Evolutionary conservation across 495 filamentous ascomycete genomes (phyloP).

Genomic region (Penicillium coprophilum): DNA sequence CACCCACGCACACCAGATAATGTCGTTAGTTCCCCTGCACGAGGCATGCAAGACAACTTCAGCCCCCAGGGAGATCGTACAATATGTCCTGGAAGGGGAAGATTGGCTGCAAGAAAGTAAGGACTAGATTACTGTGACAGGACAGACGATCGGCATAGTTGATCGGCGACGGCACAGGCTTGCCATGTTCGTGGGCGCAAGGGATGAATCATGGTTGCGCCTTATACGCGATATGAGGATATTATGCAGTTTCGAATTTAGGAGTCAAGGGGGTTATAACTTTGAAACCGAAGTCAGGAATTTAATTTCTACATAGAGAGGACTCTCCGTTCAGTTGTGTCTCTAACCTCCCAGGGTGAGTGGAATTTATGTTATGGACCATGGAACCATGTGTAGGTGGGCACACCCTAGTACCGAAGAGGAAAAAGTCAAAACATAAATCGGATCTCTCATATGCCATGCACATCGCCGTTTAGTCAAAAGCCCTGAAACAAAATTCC

Average conservation of each 20-base stretch:
- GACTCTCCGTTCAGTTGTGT: no score
- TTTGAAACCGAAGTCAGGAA: no score
- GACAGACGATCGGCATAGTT: conserved; percentile 20
- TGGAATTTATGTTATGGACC: conserved; percentile 1
- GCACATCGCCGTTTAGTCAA: conserved; percentile 10
- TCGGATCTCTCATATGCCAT: conserved; percentile 33
- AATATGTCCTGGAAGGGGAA: not conserved
- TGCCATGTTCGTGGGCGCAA: conserved; percentile 21
- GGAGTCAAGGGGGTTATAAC: not conserved
- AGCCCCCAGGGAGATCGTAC: conserved; percentile 4
- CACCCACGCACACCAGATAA: not conserved
- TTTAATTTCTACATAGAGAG: no score
- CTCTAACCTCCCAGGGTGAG: no score
- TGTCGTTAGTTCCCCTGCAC: conserved; percentile 10
- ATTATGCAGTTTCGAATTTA: not conserved
- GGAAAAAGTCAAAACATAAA: conserved; percentile 17
- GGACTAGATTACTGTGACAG: conserved; percentile 24
- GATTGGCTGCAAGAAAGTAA: conserved; percentile 8
- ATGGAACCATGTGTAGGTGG: conserved; percentile 1
- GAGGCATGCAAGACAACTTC: conserved; percentile 13
- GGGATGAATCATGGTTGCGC: conserved; percentile 17
- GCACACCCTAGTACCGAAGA: not conserved
- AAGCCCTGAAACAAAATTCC: conserved; percentile 20
- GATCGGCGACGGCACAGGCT: conserved; percentile 10
- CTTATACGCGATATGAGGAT: conserved; percentile 3